Base-by-base conservation (phyloP, 768 basidiomycete species). In the Suillus subaureus region DNA sequence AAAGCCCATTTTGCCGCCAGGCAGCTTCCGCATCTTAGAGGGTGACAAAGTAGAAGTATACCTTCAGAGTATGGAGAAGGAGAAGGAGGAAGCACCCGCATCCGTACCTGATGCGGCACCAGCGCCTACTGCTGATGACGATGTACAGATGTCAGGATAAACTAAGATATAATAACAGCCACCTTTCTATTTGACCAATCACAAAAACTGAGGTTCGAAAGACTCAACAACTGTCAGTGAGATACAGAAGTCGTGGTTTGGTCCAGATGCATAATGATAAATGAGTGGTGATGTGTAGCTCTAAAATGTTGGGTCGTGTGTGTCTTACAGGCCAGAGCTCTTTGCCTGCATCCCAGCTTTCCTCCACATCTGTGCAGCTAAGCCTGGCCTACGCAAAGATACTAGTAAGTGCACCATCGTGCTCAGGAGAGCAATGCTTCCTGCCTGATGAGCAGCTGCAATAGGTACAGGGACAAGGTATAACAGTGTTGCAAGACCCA, bases 361-460 rank as follows among this genome's bases (percentile, higher is more conserved):
- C 62, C 89, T 78, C 91, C 89, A 91, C 31, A 82, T 73, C 54
- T 80, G 80, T 15, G 93, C 92, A 23, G 88, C 89, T 15, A 74
- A 68, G 23, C 89, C 83, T 0, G 96, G 96, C 63, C 84, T 80
- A 42, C 94, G 83, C 63, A 98, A 77, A 0, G 88, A 83, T 21
- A 92, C 83, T 7, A 92, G 79, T 4, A 96, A 74, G 61, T 94
- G 94, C 2, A 95, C 75, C 83, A 95, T 87, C 6, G 91, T 86
- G 26, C 91, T 96, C 56, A 99, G 80, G 8, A 99, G 81, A 45
- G 90, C 83, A 8, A 99, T 91, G 71, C 95, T 97, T 6, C 97
- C 97, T 0, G 94, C 97, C 76, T 99, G 97, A 75, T 99, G 97
- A 39, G 90, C 85, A 15, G 97, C 94, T 9, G 97, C 97, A 3